Conservation (phyloP, 2,329 filamentous ascomycete genomes). For the Trichoderma simmonsii region DNA sequence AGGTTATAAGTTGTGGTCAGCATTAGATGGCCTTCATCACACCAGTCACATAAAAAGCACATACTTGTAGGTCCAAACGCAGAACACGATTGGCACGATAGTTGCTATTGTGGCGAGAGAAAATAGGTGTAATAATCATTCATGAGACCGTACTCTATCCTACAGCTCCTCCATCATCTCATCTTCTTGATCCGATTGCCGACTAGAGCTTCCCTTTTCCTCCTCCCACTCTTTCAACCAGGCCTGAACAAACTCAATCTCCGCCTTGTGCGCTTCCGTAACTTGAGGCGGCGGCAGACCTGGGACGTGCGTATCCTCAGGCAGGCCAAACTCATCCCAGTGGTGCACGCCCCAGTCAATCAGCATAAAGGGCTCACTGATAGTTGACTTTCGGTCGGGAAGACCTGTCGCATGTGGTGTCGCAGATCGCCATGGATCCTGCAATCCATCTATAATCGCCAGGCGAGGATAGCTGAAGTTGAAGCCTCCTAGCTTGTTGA, state of each 20-base stretch:
- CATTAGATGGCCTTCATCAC: no score
- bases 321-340: conserved; percentile 71
- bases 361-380: conserved; percentile 67
- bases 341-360: conserved; percentile 76
- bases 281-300: conserved; percentile 58
- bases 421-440: conserved; percentile 76
- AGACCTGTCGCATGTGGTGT: conserved; percentile 66
- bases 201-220: conserved; percentile 17
- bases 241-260: conserved; percentile 59
- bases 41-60: no score
- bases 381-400: conserved; percentile 55
- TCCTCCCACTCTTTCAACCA: conserved; percentile 63
- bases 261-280: conserved; percentile 53
- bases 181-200: not conserved
- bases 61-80: not conserved
- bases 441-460: conserved; percentile 71
- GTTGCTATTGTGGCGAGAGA: not conserved
- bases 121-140: conserved; percentile 14
- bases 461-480: conserved; percentile 70
- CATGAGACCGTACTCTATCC: not conserved
- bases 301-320: conserved; percentile 56
- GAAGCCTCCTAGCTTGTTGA: conserved; percentile 77
- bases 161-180: conserved; percentile 7
- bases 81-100: accelerated
- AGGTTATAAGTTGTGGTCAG: no score